phyloP scores from a whole-genome alignment of 768 basidiomycete species.

The Austroboletus festivus region DNA sequence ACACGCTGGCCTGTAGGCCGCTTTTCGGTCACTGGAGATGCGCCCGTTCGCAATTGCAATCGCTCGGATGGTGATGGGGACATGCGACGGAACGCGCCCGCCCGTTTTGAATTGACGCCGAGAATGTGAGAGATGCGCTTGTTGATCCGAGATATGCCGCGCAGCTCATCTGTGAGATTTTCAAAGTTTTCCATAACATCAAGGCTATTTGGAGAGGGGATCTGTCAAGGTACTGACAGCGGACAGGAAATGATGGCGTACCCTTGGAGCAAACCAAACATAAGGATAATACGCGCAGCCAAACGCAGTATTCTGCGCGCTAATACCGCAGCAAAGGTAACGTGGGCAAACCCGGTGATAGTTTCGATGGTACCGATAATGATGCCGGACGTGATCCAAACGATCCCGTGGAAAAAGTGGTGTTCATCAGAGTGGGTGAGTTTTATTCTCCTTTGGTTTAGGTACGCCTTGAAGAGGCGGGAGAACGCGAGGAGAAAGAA shows the following conservation, averaged over 20 bases:
- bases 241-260: constrained; percentile 32
- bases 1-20: constrained; percentile 39
- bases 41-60: constrained; percentile 1
- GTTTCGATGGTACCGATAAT: constrained; percentile 66
- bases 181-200: constrained; percentile 55
- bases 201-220: constrained; percentile 34
- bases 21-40: constrained; percentile 6
- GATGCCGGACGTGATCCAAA: constrained; percentile 61
- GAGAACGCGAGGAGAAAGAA: constrained; percentile 58
- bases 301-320: constrained; percentile 58
- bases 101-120: constrained; percentile 50
- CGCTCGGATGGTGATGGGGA: constrained; percentile 37
- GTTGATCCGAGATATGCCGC: constrained; percentile 15
- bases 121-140: constrained; percentile 40
- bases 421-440: constrained; percentile 41
- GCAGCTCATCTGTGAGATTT: constrained; percentile 40
- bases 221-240: not conserved
- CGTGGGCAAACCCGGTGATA: constrained; percentile 56
- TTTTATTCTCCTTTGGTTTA: constrained; percentile 54
- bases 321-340: constrained; percentile 50
- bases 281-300: constrained; percentile 49
- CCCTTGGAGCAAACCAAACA: constrained; percentile 69
- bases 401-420: constrained; percentile 55
- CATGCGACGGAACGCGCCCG: constrained; percentile 54
- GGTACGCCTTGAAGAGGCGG: constrained; percentile 49